Base-by-base conservation (phyloP, 176 grass and related monocot species). In the Thinopyrum elongatum region DNA sequence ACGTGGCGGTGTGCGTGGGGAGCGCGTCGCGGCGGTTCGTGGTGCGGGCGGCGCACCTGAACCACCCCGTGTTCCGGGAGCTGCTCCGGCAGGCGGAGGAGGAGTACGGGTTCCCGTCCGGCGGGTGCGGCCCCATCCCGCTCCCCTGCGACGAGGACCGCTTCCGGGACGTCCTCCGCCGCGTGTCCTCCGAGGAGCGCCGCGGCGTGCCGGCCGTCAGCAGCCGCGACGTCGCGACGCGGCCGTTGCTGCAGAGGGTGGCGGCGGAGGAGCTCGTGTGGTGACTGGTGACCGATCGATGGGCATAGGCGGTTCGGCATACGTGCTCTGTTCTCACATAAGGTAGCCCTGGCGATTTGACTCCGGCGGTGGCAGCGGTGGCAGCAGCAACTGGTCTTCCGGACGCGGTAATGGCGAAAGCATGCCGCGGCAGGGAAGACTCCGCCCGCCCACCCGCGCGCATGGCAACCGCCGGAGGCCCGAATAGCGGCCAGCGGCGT, bases 71-170 rank as follows among this genome's bases (percentile, higher is more conserved):
- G 4, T 98, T 98, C 90, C 88, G 83, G 74, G 91, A 98, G 84
- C 95, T 98, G 10, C 91, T 98, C n/a, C 83, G 85, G 58, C 86
- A 92, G 62, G 93, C 93, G 11, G 95, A 98, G 86, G 95, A 98
- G 85, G 93, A 98, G 86, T 98, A 89, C 46, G 95, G 95, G 1
- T 98, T 94, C 74, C 64, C 82, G 7, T 42, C 85, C 72, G 77
- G 74, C 35, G 74, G 82, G 3, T 55, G 82, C 33, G 89, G 94
- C 7, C 94, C 97, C 47, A 66, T 96, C 62, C 82, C 83, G 31
- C 94, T 96, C 34, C 94, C 97, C 28, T 99, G 97, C 80, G 97
- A 99, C 57, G 97, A 99, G 86, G 81, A 42, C 8, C 90, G 88
- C 70, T 99, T 99, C 80, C 68, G 91, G 72, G 80, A 90, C 86